Percentiles rank a stretch among this genome's conserved stretches.
Conservation (phyloP, 2,329 filamentous ascomycete genomes). For the Blastomyces silverae region DNA sequence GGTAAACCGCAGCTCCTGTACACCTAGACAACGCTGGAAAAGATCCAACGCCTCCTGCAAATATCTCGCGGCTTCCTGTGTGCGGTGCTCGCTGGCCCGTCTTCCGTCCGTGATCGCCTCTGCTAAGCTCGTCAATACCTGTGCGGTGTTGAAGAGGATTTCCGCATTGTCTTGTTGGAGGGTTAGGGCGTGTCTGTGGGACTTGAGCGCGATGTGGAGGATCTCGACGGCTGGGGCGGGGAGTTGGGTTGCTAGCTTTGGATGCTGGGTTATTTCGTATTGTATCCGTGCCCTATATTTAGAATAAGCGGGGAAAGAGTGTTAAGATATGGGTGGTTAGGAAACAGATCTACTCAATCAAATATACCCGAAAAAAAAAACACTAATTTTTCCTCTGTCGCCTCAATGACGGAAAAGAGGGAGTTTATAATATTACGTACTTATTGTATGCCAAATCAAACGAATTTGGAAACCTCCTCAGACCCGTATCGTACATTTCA, state of each 20-base stretch:
- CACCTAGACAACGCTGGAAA: conserved; percentile 50
- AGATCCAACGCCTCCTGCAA: conserved; percentile 57
- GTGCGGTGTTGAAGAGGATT: conserved; percentile 63
- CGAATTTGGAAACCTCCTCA: conserved; percentile 53
- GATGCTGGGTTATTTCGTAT: conserved; percentile 63
- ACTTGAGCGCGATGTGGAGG: conserved; percentile 54
- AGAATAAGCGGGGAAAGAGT: background rate
- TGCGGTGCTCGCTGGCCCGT: conserved; percentile 37
- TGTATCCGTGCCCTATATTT: conserved; percentile 56
- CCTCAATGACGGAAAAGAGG: background rate
- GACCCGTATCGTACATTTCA: conserved; percentile 58
- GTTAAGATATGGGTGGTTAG: background rate
- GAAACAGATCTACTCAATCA: background rate
- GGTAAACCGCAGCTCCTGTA: conserved; percentile 47
- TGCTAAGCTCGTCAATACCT: conserved; percentile 60
- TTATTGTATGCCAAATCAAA: conserved; percentile 73
- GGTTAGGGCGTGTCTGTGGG: conserved; percentile 56
- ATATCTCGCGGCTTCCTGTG: conserved; percentile 46
- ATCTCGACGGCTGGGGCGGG: conserved; percentile 49
- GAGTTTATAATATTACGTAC: conserved; percentile 39
- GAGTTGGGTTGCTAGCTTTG: conserved; percentile 54
- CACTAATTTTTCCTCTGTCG: no score
- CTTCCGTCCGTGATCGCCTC: conserved; percentile 54
- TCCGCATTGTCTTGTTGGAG: conserved; percentile 60
- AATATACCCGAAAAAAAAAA: no score